Percentiles rank a stretch among this genome's conserved stretches.
These are phyloP conservation scores for Cyclostephanos tholiformis DNA, from an alignment of 108 stramenopile species.

Conservation along the genomic window DNA sequence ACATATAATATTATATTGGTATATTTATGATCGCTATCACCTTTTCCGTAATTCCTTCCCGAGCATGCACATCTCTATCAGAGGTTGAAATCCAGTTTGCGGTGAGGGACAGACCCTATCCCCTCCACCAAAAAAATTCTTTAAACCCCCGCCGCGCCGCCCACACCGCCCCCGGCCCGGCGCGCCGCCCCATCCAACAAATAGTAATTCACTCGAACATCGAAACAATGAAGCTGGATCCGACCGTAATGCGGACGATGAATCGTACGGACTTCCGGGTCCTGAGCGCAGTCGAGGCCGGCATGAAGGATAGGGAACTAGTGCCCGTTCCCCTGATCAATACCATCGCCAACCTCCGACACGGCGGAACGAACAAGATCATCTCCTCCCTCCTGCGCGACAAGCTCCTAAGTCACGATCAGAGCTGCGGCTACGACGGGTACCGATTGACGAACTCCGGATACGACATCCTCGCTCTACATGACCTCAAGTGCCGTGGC, in stretches of 20 bases:
- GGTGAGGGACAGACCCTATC: no score
- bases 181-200: not conserved
- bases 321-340: constrained; percentile 91
- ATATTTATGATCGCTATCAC: no score
- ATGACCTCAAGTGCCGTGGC: constrained; percentile 78
- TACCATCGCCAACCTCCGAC: constrained; percentile 90
- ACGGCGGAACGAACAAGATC: constrained; percentile 94
- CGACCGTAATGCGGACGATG: constrained; percentile 90
- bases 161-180: not conserved
- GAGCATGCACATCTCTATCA: no score
- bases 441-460: constrained; percentile 96
- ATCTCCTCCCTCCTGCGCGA: constrained; percentile 85
- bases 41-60: no score
- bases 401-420: constrained; percentile 94
- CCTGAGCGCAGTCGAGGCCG: constrained; percentile 96
- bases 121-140: no score
- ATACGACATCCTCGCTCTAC: constrained; percentile 96
- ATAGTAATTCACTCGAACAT: not conserved
- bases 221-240: constrained; percentile 87
- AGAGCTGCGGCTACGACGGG: constrained; percentile 91
- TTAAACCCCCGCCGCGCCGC: no score
- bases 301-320: constrained; percentile 93
- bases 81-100: no score
- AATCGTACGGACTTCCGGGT: constrained; percentile 90
- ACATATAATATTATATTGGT: no score